These are phyloP conservation scores for Clitocybe nebularis DNA, from an alignment of 1,284 basidiomycete species.

Conservation along the genomic window DNA sequence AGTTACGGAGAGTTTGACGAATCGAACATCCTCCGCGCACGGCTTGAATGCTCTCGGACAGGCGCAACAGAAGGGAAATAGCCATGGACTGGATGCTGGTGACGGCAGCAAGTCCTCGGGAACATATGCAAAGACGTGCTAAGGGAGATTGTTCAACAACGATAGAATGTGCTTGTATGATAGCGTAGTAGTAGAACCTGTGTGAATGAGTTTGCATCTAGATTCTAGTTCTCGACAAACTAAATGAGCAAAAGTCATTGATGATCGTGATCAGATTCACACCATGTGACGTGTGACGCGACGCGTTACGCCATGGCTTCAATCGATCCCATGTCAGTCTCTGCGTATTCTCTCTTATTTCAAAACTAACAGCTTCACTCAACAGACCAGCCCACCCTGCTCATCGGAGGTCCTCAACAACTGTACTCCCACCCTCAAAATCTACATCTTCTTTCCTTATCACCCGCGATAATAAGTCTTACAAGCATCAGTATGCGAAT, in stretches of 20 bases:
- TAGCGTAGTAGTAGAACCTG: too few species aligned
- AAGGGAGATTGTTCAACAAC: constrained; percentile 18
- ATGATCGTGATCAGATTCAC: neutral
- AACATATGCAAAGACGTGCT: constrained; percentile 67
- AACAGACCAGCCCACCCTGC: constrained; percentile 11
- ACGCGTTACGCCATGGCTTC: constrained; percentile 13
- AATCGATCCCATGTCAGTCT: constrained; percentile 13
- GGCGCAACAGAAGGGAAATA: constrained; percentile 22
- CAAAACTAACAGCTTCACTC: neutral
- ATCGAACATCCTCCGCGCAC: constrained; percentile 44
- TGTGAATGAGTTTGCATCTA: too few species aligned
- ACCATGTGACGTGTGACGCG: constrained; percentile 6
- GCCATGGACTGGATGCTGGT: constrained; percentile 35
- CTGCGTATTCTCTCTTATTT: neutral
- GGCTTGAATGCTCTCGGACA: constrained; percentile 44
- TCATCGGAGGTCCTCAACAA: constrained; percentile 9
- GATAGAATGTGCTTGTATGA: too few species aligned
- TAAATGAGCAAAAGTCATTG: neutral
- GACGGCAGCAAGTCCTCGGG: constrained; percentile 47
- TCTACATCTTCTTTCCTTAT: constrained; percentile 58
- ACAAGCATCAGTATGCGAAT: constrained; percentile 89
- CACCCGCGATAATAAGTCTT: constrained; percentile 53
- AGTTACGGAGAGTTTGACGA: constrained; percentile 51
- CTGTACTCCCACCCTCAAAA: constrained; percentile 22
- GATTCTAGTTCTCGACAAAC: too few species aligned